These are phyloP conservation scores for Trichomonas gallinae DNA, from an alignment of 208 protist genomes.

Conservation along the genomic window DNA sequence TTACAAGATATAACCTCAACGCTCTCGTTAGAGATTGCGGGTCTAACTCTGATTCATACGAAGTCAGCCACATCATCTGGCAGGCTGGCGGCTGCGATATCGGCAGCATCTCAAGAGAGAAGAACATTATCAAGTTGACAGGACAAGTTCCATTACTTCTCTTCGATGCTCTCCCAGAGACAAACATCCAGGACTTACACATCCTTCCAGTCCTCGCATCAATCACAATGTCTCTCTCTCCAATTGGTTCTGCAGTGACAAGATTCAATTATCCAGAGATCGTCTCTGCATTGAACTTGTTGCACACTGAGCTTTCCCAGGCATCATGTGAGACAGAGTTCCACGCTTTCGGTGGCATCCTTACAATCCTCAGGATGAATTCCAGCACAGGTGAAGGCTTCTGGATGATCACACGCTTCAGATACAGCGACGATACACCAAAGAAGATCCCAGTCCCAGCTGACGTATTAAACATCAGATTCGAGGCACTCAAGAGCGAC, in stretches of 20 bases:
- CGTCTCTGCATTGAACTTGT: background rate
- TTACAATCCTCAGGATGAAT: background rate
- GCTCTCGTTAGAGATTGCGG: background rate
- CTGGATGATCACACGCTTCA: background rate
- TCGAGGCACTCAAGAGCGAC: background rate
- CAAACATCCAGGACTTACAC: background rate
- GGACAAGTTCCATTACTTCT: background rate
- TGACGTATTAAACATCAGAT: background rate
- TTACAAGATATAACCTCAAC: background rate
- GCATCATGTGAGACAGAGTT: background rate
- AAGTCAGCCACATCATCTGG: background rate
- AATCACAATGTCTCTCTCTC: background rate
- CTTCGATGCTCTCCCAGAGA: background rate
- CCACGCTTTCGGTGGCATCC: background rate
- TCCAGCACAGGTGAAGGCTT: background rate
- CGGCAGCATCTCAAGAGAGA: background rate
- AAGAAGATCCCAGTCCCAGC: background rate
- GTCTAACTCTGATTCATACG: background rate
- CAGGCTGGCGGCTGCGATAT: background rate
- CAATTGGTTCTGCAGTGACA: background rate
- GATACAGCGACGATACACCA: background rate
- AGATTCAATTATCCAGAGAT: background rate
- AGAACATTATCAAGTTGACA: background rate
- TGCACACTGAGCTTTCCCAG: background rate
- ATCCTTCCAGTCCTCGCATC: background rate